These are phyloP conservation scores for Xanthoconium separans DNA, from an alignment of 1,284 basidiomycete genomes.

Conservation along the genomic window DNA sequence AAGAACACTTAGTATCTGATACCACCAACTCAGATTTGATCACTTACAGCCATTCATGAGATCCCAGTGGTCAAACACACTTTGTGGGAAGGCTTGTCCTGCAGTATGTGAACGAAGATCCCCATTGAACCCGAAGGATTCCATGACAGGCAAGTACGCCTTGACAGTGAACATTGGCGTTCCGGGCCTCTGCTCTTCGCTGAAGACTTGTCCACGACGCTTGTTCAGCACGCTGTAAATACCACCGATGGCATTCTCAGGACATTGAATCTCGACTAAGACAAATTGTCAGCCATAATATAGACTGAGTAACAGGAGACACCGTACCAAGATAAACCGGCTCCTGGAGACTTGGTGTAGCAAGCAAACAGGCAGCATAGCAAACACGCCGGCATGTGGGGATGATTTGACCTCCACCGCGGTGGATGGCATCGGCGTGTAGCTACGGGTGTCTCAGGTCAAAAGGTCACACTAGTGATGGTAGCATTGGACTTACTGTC, in stretches of 20 bases:
- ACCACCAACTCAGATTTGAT: slow-evolving; percentile 11
- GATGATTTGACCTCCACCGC: slow-evolving; percentile 99
- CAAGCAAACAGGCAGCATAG: slow-evolving; percentile 94
- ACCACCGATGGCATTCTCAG: slow-evolving; percentile 97
- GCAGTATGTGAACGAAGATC: slow-evolving; percentile 91
- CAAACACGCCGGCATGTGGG: slow-evolving; percentile 95
- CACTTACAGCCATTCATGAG: slow-evolving; percentile 76
- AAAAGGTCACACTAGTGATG: not conserved
- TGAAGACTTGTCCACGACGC: slow-evolving; percentile 98
- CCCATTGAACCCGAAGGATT: slow-evolving; percentile 99
- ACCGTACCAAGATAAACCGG: slow-evolving; percentile 87
- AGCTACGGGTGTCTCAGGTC: slow-evolving; percentile 49
- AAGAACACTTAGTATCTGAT: slow-evolving; percentile 6
- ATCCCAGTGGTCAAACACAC: slow-evolving; percentile 93
- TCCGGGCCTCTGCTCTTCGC: slow-evolving; percentile 95
- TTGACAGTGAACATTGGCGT: slow-evolving; percentile 99
- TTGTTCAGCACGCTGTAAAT: slow-evolving; percentile 96
- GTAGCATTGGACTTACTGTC: slow-evolving; percentile 55
- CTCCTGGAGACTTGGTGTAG: slow-evolving; percentile 92
- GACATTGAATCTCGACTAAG: slow-evolving; percentile 95
- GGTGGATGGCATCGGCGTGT: slow-evolving; percentile 98
- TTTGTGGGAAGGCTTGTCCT: slow-evolving; percentile 98
- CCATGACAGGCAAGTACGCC: slow-evolving; percentile 95
- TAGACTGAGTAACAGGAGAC: not conserved
- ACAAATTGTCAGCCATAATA: slow-evolving; percentile 13